phyloP scores from a whole-genome alignment of 2,329 filamentous ascomycete species.

The Sclerotinia trifoliorum region DNA sequence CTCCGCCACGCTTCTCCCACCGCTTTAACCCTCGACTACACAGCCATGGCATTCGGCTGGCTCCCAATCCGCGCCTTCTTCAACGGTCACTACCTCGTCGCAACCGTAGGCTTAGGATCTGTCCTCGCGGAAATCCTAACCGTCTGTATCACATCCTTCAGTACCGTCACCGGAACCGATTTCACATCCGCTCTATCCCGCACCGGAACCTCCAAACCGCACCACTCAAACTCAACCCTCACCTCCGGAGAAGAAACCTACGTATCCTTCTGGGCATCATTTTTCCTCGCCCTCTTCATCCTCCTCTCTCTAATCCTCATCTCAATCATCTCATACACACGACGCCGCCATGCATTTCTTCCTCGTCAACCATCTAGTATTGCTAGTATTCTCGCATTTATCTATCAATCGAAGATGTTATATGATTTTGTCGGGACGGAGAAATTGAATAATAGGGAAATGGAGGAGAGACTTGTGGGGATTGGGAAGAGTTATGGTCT shows the following conservation, averaged over 20 bases:
- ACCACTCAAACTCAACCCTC: background rate
- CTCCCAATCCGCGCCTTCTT: slow-evolving; percentile 60
- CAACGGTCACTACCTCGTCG: slow-evolving; percentile 64
- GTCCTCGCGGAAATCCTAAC: slow-evolving; percentile 73
- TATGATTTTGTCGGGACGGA: slow-evolving; percentile 71
- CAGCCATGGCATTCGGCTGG: slow-evolving; percentile 66
- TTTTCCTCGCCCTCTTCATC: slow-evolving; percentile 60
- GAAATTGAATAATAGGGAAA: slow-evolving; percentile 53
- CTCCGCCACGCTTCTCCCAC: slow-evolving; percentile 62
- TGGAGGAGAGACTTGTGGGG: slow-evolving; percentile 59
- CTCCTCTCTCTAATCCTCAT: slow-evolving; percentile 57
- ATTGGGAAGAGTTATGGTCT: slow-evolving; percentile 70
- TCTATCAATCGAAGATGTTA: slow-evolving; percentile 79
- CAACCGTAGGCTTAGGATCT: slow-evolving; percentile 67
- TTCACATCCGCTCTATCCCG: slow-evolving; percentile 45
- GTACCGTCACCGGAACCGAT: slow-evolving; percentile 60
- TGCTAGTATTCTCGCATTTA: slow-evolving; percentile 71
- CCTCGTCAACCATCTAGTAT: slow-evolving; percentile 73
- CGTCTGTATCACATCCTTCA: slow-evolving; percentile 65
- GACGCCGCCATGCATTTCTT: slow-evolving; percentile 67
- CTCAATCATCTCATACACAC: slow-evolving; percentile 58
- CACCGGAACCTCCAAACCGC: too few relatives aligned
- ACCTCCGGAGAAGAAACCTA: slow-evolving; percentile 58
- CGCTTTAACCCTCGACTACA: slow-evolving; percentile 70
- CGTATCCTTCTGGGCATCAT: slow-evolving; percentile 64